Evolutionary conservation across 2,329 filamentous ascomycete species (phyloP).

Genomic region (Paradendryphiella salina): DNA sequence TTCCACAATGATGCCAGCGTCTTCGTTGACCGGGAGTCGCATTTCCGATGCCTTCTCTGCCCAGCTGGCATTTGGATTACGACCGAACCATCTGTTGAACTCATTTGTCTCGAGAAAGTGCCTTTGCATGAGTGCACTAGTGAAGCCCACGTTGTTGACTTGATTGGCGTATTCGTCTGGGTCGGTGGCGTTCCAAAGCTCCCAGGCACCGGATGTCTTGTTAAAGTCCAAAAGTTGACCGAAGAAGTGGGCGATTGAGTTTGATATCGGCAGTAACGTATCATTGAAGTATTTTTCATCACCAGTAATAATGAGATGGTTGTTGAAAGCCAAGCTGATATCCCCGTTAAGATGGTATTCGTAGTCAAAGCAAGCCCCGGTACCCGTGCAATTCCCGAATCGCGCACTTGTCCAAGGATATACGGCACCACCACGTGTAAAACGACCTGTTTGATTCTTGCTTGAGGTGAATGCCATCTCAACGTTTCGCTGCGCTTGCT

Average conservation of each 20-base stretch:
- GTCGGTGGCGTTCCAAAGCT: slow-evolving; percentile 65
- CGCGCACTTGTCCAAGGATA: slow-evolving; percentile 70
- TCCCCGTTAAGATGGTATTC: slow-evolving; percentile 73
- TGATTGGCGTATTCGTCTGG: slow-evolving; percentile 72
- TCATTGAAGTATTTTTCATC: slow-evolving; percentile 60
- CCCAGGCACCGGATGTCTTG: slow-evolving; percentile 43
- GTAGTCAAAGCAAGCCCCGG: slow-evolving; percentile 68
- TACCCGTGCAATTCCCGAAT: slow-evolving; percentile 68
- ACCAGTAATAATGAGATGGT: slow-evolving; percentile 64
- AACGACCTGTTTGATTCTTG: slow-evolving; percentile 61
- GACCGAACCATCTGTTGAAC: slow-evolving; percentile 60
- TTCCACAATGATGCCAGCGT: slow-evolving; percentile 65
- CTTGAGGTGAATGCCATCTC: slow-evolving; percentile 60
- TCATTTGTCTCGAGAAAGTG: slow-evolving; percentile 61
- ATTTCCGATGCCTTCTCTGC: slow-evolving; percentile 60
- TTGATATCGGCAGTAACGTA: slow-evolving; percentile 64
- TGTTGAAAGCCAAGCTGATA: slow-evolving; percentile 65
- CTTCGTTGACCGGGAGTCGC: slow-evolving; percentile 56
- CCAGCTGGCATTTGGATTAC: slow-evolving; percentile 62
- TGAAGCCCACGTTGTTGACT: slow-evolving; percentile 69
- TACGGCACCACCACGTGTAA: slow-evolving; percentile 61
- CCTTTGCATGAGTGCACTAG: slow-evolving; percentile 64
- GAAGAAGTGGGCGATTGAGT: slow-evolving; percentile 65
- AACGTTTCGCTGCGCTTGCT: slow-evolving; percentile 64
- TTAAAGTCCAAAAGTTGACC: slow-evolving; percentile 64